These are phyloP conservation scores for Psophocarpus tetragonolobus DNA, from an alignment of 306 rosid genomes.

Conservation along the genomic window DNA sequence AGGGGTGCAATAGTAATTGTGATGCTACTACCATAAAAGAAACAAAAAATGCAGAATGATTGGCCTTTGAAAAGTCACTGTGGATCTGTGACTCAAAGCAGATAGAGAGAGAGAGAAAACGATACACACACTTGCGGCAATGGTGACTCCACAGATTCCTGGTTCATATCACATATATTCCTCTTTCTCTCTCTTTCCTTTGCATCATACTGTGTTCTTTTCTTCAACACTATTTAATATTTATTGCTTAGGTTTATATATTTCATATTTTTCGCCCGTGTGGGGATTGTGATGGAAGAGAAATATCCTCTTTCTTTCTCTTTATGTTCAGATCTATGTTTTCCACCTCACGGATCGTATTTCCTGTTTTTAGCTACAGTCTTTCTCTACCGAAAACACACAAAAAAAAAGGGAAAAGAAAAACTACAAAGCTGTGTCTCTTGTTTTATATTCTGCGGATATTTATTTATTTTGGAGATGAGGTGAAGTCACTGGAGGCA, in stretches of 20 bases:
- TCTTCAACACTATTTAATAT: background rate
- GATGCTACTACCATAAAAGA: background rate
- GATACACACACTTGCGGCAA: constrained; percentile 36
- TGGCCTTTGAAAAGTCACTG: constrained; percentile 26
- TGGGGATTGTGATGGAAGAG: background rate
- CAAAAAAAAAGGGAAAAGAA: background rate
- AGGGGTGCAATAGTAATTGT: constrained; percentile 37
- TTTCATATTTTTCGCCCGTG: background rate
- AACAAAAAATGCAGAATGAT: constrained; percentile 12
- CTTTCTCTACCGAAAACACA: background rate
- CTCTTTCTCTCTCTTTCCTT: constrained; percentile 19
- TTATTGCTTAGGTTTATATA: constrained; percentile 11
- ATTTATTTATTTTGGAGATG: constrained; percentile 12
- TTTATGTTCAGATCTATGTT: constrained; percentile 48
- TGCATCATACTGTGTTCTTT: constrained; percentile 7
- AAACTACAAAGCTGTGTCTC: background rate
- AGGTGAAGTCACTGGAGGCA: constrained; percentile 96
- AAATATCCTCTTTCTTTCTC: constrained; percentile 2
- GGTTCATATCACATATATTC: constrained; percentile 31
- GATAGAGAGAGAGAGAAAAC: background rate
- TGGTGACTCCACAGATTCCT: constrained; percentile 57
- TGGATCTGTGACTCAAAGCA: constrained; percentile 17
- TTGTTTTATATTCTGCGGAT: background rate
- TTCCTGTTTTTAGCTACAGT: background rate
- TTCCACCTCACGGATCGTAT: background rate